phyloP scores from a whole-genome alignment of 164 flowering plant species.

The grape (Vitis vinifera) region ASM3070453v1 NC_081808.1:22924501-22925000 shows the following conservation, averaged over 20 bases:
- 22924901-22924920: not conserved
- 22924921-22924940: not conserved
- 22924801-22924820: slow-evolving; percentile 77
- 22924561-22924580: not conserved
- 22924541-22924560: slow-evolving; percentile 4
- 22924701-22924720: slow-evolving; percentile 19
- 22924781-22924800: slow-evolving; percentile 83
- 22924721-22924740: slow-evolving; percentile 89
- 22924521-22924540: not conserved
- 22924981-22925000: not conserved
- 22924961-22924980: not conserved
- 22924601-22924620: slow-evolving; percentile 37
- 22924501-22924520: not conserved
- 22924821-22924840: slow-evolving; percentile 75
- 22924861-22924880: not conserved
- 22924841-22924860: slow-evolving; percentile 40
- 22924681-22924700: slow-evolving; percentile 14
- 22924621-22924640: slow-evolving; percentile 4
- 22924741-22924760: slow-evolving; percentile 75
- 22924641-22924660: not conserved
- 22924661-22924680: slow-evolving; percentile 1
- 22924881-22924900: not conserved
- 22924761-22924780: slow-evolving; percentile 74
- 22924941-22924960: not conserved
- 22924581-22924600: not conserved